Percentiles rank a stretch among this genome's conserved stretches.
These are phyloP conservation scores for Akanthomyces muscarius DNA, from an alignment of 2,329 filamentous ascomycete genomes.

Conservation along the genomic window DNA sequence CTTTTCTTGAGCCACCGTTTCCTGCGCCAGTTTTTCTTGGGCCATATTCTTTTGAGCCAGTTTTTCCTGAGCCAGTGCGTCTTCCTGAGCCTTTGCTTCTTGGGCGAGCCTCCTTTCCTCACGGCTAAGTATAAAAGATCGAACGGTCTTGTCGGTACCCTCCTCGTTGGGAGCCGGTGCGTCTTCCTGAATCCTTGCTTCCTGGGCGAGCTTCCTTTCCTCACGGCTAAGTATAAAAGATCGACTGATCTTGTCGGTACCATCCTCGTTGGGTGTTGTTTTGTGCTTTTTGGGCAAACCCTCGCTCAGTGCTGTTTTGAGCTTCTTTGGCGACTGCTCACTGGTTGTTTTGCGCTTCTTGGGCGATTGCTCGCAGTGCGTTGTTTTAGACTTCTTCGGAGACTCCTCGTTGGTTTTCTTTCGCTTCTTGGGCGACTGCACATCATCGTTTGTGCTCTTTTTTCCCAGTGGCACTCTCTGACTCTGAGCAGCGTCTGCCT, in stretches of 20 bases:
- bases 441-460: conserved; percentile 58
- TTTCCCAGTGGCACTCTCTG: conserved; percentile 47
- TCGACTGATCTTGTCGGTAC: too few species aligned
- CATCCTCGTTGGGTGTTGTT: too few species aligned
- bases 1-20: too few species aligned
- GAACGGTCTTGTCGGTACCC: too few species aligned
- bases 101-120: conserved; percentile 21
- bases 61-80: too few species aligned
- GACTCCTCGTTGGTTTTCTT: conserved; percentile 26
- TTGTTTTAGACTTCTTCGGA: too few species aligned
- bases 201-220: conserved; percentile 21
- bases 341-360: too few species aligned
- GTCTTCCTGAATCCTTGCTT: background rate
- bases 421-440: conserved; percentile 55
- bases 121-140: conserved; percentile 16
- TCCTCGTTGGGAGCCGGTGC: too few species aligned
- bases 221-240: conserved; percentile 17
- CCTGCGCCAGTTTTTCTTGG: conserved; percentile 8
- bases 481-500: conserved; percentile 25
- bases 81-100: conserved; percentile 4
- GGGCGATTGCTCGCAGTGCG: too few species aligned
- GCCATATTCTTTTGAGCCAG: background rate
- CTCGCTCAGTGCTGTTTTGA: too few species aligned
- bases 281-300: too few species aligned
- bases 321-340: too few species aligned